Percentiles rank a stretch among this genome's conserved stretches.
Conservation (phyloP, 306 rosid species). For the Castanea crenata region DNA sequence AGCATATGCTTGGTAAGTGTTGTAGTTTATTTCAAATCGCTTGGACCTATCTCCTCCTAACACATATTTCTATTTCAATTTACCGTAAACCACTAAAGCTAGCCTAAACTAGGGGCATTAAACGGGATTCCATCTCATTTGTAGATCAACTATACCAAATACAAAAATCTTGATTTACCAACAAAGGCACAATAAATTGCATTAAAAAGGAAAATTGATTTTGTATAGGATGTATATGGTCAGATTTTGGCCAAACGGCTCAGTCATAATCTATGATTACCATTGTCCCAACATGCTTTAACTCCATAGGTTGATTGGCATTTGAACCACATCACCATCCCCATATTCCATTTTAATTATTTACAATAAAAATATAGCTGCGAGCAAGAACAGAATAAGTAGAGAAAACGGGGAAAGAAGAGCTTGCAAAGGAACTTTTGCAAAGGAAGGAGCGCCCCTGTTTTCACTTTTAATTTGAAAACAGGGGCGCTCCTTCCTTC, state of each 20-base stretch:
- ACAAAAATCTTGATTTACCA: neutral
- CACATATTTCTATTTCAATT: neutral
- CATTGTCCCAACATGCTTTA: neutral
- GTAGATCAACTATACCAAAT: too few relatives aligned
- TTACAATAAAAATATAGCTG: too few relatives aligned
- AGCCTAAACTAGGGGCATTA: neutral
- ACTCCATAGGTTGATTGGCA: neutral
- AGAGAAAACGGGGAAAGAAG: too few relatives aligned
- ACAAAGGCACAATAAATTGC: neutral
- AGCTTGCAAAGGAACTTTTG: too few relatives aligned
- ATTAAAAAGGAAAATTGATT: neutral
- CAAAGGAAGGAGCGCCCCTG: too few relatives aligned
- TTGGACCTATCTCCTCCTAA: neutral
- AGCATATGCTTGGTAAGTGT: neutral
- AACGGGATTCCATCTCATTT: too few relatives aligned
- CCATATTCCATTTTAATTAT: neutral
- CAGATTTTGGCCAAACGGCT: neutral
- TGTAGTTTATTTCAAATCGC: neutral
- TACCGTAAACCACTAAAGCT: too few relatives aligned
- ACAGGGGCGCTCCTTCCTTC: too few relatives aligned
- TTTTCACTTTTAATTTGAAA: too few relatives aligned
- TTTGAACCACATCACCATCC: neutral
- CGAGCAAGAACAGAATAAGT: too few relatives aligned
- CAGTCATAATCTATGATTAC: neutral
- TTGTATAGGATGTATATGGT: neutral